Conservation (phyloP, 768 basidiomycete species). For the Auricularia cornea region DNA sequence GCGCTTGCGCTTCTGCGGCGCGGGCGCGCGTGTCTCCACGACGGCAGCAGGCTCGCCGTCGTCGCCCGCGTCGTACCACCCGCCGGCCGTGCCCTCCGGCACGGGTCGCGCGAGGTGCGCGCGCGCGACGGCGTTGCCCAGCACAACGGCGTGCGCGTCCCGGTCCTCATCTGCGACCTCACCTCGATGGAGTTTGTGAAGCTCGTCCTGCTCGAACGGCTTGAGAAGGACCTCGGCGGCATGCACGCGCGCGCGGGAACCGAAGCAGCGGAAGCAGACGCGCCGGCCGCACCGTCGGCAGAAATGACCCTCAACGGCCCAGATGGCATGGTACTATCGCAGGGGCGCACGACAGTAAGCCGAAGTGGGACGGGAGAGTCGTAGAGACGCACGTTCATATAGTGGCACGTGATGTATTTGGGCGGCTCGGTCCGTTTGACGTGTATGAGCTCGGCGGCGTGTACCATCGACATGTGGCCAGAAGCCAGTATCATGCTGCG, state of each 20-base stretch:
- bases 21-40: background rate
- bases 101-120: background rate
- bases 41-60: background rate
- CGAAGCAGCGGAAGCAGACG: background rate
- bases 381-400: background rate
- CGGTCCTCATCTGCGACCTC: background rate
- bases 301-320: background rate
- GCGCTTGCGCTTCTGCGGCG: background rate
- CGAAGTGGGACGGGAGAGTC: background rate
- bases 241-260: background rate
- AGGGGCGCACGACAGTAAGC: background rate
- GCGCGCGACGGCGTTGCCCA: background rate
- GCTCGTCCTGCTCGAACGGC: background rate
- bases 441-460: background rate
- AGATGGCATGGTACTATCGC: background rate
- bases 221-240: background rate
- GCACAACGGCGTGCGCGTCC: background rate
- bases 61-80: background rate
- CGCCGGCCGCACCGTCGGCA: background rate
- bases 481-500: background rate
- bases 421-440: background rate
- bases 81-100: background rate
- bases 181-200: background rate
- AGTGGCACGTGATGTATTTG: background rate
- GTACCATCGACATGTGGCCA: background rate